Evolutionary conservation across 2,329 filamentous ascomycete species (phyloP).

Genomic region (Aspergillus ustus): DNA sequence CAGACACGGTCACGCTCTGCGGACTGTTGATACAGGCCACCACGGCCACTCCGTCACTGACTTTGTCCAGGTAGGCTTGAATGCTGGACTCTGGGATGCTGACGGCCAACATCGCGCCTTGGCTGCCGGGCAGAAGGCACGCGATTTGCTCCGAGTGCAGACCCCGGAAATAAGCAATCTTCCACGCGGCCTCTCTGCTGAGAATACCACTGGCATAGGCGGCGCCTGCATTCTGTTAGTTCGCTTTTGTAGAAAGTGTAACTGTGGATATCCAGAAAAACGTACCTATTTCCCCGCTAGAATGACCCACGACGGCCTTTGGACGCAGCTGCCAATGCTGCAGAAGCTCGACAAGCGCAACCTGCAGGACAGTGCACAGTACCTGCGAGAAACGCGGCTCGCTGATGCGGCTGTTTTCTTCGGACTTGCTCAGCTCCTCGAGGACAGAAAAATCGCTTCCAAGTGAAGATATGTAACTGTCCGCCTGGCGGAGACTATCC

Average conservation of each 20-base stretch:
- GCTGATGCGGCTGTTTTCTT: too few species aligned
- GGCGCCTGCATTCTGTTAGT: too few species aligned
- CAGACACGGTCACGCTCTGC: slow-evolving; percentile 43
- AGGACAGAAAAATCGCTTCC: slow-evolving; percentile 8
- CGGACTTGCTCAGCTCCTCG: neutral
- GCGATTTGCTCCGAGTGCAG: neutral
- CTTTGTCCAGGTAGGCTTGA: slow-evolving; percentile 1
- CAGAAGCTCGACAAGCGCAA: slow-evolving; percentile 34
- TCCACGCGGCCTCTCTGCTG: too few species aligned
- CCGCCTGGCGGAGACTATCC: neutral
- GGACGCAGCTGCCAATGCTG: slow-evolving; percentile 13
- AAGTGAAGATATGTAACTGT: neutral
- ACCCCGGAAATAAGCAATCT: slow-evolving; percentile 14
- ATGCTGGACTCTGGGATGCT: slow-evolving; percentile 18
- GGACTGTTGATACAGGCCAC: slow-evolving; percentile 48
- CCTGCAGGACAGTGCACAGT: slow-evolving; percentile 31
- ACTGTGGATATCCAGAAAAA: too few species aligned
- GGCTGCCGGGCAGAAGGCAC: neutral
- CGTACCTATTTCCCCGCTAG: too few species aligned
- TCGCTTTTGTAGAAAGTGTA: too few species aligned
- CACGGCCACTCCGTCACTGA: slow-evolving; percentile 7
- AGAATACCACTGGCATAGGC: too few species aligned
- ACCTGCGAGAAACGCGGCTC: slow-evolving; percentile 4
- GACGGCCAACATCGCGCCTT: slow-evolving; percentile 28
- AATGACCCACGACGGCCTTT: slow-evolving; percentile 9